These are phyloP conservation scores for Escovopsis sp. DNA, from an alignment of 2,329 filamentous ascomycete genomes.

Conservation along the genomic window DNA sequence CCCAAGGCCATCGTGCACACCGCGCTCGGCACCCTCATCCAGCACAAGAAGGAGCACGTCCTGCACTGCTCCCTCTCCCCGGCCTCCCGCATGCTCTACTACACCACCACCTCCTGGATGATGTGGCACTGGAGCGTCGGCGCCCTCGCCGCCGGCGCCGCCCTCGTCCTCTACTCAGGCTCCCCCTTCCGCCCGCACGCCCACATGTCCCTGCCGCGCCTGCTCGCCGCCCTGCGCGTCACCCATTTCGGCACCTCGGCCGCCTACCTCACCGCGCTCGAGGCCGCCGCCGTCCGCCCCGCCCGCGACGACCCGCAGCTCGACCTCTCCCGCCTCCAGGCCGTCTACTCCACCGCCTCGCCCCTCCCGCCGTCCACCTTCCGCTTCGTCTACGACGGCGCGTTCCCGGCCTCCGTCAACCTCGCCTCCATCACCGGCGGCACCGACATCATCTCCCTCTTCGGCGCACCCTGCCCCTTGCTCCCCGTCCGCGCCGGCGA, in stretches of 20 bases:
- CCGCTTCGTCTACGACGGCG: slow-evolving; percentile 62
- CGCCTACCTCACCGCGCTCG: slow-evolving; percentile 81
- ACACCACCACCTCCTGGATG: slow-evolving; percentile 95
- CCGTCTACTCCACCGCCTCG: slow-evolving; percentile 89
- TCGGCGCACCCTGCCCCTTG: slow-evolving; percentile 69
- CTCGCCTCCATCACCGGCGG: slow-evolving; percentile 89
- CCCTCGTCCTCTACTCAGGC: slow-evolving; percentile 79
- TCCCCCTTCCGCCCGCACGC: slow-evolving; percentile 74
- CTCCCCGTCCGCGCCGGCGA: slow-evolving; percentile 59
- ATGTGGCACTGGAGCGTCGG: slow-evolving; percentile 99
- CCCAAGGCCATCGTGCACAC: slow-evolving; percentile 95
- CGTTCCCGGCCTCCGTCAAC: slow-evolving; percentile 68
- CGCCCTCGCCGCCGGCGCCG: slow-evolving; percentile 67
- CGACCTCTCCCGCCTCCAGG: slow-evolving; percentile 52
- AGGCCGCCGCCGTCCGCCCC: slow-evolving; percentile 57
- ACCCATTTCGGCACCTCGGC: slow-evolving; percentile 93
- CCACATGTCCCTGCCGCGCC: slow-evolving; percentile 64
- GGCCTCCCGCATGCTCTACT: slow-evolving; percentile 71
- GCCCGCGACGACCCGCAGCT: slow-evolving; percentile 13
- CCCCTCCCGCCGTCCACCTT: slow-evolving; percentile 89
- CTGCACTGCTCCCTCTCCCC: slow-evolving; percentile 71
- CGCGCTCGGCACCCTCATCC: slow-evolving; percentile 73
- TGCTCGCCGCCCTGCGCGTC: slow-evolving; percentile 68
- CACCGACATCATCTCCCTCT: slow-evolving; percentile 92
- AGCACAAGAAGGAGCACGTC: slow-evolving; percentile 94